Base-by-base conservation (phyloP, 768 basidiomycete genomes). In the Lentinula edodes region DNA sequence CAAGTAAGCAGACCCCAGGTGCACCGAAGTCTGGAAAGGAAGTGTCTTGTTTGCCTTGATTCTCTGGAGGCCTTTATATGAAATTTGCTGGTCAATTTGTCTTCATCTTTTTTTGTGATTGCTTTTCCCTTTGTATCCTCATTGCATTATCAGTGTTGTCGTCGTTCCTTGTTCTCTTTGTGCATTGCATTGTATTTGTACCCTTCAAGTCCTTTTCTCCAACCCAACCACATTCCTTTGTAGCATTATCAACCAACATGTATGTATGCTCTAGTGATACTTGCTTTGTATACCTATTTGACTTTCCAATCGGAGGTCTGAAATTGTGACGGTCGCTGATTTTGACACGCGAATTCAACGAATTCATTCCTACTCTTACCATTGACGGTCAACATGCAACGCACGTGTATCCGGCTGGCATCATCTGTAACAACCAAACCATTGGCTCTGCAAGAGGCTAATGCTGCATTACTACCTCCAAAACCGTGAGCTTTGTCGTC, bases 381-480 rank as follows among this genome's bases (percentile, higher is more conserved):
- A n/a, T 20, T 23, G 45, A 36, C 63, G 18, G 12, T 20, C 23
- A 64, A 43, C 23, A 82, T 86, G 78, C 78, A 74, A 35, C 60
- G 71, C 9, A 75, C 82, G 42, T 42, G 80, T 6, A 50, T 75
- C 39, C 73, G 80, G 52, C 73, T 84, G 13, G 89, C 89, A 1
- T 77, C 82, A 64, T 87, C 85, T 15, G 72, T 86, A 0, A 77
- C 85, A 1, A 72, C 78, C n/a, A 77, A 77, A 28, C 83, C 86
- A 39, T 66, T 90, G 59, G 85, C 84, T 52, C 71, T 91, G 3
- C 75, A 73, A 18, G 83, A 86, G 70, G 81, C 88, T 1, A 88
- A 86, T 60, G 80, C 85, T 12, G 77, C 87, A 16, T 78, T 95
- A 23, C 81, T 91, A 36, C 92, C 91, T n/a, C 91, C 93, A 41